Evolutionary conservation across 139 green algal species (phyloP), one percentile per base, ranked within the genome.

Genomic region (Chlamydomonas schloesseri): DNA sequence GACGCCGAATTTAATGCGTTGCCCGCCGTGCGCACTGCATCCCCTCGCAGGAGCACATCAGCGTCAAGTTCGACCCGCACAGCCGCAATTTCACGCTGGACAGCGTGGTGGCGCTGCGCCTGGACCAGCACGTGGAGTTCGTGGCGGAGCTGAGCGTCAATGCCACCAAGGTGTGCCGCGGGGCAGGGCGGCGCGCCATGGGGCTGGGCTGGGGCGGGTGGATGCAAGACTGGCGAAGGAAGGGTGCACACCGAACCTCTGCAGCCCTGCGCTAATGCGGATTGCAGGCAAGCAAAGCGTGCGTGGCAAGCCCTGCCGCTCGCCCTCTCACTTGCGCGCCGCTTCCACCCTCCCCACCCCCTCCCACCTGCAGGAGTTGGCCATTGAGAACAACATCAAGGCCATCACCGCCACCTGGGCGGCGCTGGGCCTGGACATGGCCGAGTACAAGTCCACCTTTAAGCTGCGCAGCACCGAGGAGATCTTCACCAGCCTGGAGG

Each of bases 391-490:
- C 73, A 91, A 85, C 70, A 87, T 93, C 84, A 93, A 91, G 80
- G 83, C 70, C 37, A 90, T 90, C 34, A 64, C 77, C 33, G 46
- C 76, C 53, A 83, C 77, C 13, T 91, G 88, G 88, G 31, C 85
- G 0, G 76, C 13, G 31, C 89, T 98, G 3, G 33, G 72, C 18
- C 89, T 98, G 28, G 95, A 98, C 87, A 95, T 98, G 93, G 93
- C 87, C 3, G 91, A 94, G 81, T 94, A 94, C 90, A 94, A 94
- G 86, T 69, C 65, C 46, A 96, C 95, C 20, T 97, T 87, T 88
- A 96, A 96, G 91, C 92, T 98, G 81, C 93, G 94, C 58, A 92
- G 82, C 87, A 96, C 96, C 0, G 96, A 98, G 87, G 96, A 98
- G 47, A 75, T 94, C 11, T 98, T 97, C 91, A 91, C 92, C 34